Evolutionary conservation across 2,329 filamentous ascomycete species (phyloP), one percentile per base, ranked within the genome.

Genomic region (Zymoseptoria tritici): DNA sequence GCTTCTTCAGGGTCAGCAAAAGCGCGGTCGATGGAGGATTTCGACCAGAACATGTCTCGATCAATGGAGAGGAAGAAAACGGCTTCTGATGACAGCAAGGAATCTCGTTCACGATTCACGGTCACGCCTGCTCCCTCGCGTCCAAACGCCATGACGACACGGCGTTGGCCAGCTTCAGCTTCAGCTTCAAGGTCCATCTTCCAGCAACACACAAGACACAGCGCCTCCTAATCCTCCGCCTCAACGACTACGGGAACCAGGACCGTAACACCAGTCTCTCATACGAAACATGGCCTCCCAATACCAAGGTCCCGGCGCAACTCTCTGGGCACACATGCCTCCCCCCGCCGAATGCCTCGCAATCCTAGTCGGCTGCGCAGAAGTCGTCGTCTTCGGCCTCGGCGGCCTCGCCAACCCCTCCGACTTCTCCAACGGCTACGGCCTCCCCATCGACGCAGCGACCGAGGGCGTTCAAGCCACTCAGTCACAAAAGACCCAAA

Each of bases 291-390:
- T 66, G 64, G 61, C 64, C 49, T 60, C 65, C 8, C 52, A 59
- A 56, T 55, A 58, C 24, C 36, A 46, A 46, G 36, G 36, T 16
- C 55, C 58, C n/a, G 57, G 57, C 57, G 46, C 54, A 54, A 65
- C 57, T 49, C 52, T 66, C 62, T 68, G 65, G 64, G 57, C 61
- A 57, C 55, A 67, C 66, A 70, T 73, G 52, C 71, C 71, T 16
- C 69, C 69, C 31, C 70, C 71, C 51, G 66, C 70, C 64, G 71
- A 73, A 67, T 69, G 67, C 66, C 68, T 73, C 60, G 71, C 71
- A 20, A 70, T 73, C 64, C 70, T 72, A 54, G 57, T 73, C 53
- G 71, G 71, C 64, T 62, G 60, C 57, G 66, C 68, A 36, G 70
- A 73, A 66, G 55, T 71, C 56, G 65, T 68, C 60, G 56, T 71